A percentile compares a stretch with the other conserved stretches of the same genome.
phyloP scores from a whole-genome alignment of 768 basidiomycete species.

The Pleurotus tuber-regium region DNA sequence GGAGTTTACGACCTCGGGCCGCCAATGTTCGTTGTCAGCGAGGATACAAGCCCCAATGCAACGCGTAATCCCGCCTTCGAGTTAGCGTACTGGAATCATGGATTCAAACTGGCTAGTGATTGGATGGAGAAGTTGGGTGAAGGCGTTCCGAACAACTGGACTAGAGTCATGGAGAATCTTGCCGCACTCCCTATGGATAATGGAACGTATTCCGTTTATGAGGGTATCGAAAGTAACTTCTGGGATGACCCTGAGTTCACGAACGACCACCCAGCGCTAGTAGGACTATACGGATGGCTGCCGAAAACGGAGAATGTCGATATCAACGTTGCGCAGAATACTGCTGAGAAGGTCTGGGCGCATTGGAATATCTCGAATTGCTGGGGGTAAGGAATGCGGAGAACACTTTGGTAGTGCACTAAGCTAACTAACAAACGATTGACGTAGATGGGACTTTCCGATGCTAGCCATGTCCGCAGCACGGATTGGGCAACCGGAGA shows the following conservation, averaged over 20 bases:
- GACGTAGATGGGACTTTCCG: slow-evolving; percentile 56
- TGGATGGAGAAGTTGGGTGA: slow-evolving; percentile 47
- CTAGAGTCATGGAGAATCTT: slow-evolving; percentile 39
- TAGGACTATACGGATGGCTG: slow-evolving; percentile 57
- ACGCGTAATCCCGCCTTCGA: slow-evolving; percentile 59
- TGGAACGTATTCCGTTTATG: slow-evolving; percentile 52
- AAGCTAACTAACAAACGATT: neutral
- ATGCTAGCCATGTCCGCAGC: slow-evolving; percentile 65
- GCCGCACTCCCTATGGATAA: slow-evolving; percentile 51
- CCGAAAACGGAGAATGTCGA: slow-evolving; percentile 48
- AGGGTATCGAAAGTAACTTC: slow-evolving; percentile 50
- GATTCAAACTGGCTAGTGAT: slow-evolving; percentile 42
- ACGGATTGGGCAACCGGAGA: slow-evolving; percentile 43
- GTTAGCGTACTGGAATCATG: slow-evolving; percentile 56
- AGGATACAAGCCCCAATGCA: slow-evolving; percentile 53
- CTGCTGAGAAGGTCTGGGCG: slow-evolving; percentile 51
- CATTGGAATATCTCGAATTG: slow-evolving; percentile 53
- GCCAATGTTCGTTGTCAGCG: slow-evolving; percentile 55
- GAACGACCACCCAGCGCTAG: slow-evolving; percentile 57
- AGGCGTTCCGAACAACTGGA: slow-evolving; percentile 40
- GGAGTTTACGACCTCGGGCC: slow-evolving; percentile 54
- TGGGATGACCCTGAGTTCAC: slow-evolving; percentile 51
- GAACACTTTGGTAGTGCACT: neutral
- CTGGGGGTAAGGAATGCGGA: slow-evolving; percentile 41
- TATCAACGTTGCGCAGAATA: slow-evolving; percentile 41